Base-by-base conservation (phyloP, 371 early-diverging fungal genomes). In the Mucor ambiguus region DNA sequence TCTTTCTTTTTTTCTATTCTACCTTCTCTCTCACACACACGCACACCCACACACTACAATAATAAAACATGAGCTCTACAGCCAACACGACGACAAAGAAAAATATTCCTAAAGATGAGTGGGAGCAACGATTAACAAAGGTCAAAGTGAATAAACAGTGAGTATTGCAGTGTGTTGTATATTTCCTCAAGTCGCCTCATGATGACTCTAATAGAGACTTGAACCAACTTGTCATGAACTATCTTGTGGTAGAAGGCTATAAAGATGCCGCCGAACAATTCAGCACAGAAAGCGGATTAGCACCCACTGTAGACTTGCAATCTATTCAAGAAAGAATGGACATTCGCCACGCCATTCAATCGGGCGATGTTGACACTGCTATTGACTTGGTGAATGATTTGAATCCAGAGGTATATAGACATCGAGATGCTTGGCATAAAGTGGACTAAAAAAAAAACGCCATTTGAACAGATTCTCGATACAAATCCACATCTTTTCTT, bases 231-330 rank as follows among this genome's bases (percentile, higher is more conserved):
- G 89, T 98, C 28, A 97, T 98, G 98, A 96, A 98, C 82, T 98
- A 98, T 68, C 81, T 98, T 30, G 91, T 97, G 18, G 95, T 98
- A 59, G 98, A 98, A 76, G 98, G 98, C 1, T 98, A 95, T 85
- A 96, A 95, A 77, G 97, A 97, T 75, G 99, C 98, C 0, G 98
- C 97, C 5, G 95, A 96, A 76, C 93, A 93, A 74, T 97, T 98
- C 70, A 90, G 90, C 65, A 73, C 85, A 48, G 98, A 98, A 70
- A 87, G 94, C 57, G 93, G 93, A 0, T 64, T 96, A 8, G 76
- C 81, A 44, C 92, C 95, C 9, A 81, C 81, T 6, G 89, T 94
- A 4, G 95, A 97, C 76, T 74, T 96, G 58, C 87, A 87, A n/a
- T 90, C 92, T 0, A 97, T 98, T 65, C 90, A 97, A 69, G 95